These are phyloP conservation scores for Ophiostoma sp. DNA, from an alignment of 2,329 filamentous ascomycete species.

Conservation along the genomic window DNA sequence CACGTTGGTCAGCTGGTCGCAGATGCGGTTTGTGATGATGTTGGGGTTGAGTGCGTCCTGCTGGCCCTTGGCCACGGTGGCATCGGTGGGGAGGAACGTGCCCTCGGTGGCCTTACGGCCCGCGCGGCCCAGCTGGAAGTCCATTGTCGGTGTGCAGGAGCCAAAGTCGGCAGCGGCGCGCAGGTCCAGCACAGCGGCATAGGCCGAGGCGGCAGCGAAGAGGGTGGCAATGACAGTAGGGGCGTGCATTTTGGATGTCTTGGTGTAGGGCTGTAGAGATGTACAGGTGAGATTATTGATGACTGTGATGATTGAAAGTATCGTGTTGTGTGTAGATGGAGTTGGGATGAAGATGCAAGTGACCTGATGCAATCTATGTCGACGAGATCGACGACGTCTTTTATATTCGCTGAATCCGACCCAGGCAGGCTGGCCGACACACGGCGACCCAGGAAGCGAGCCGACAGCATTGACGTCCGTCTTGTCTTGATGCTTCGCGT, in stretches of 20 bases:
- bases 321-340: too few species aligned
- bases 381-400: not conserved
- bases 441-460: not conserved
- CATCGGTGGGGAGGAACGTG: slow-evolving; percentile 63
- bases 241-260: slow-evolving; percentile 28
- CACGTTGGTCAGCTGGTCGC: slow-evolving; percentile 62
- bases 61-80: slow-evolving; percentile 56
- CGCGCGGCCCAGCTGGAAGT: slow-evolving; percentile 54
- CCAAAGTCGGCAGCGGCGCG: slow-evolving; percentile 47
- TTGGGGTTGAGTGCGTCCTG: slow-evolving; percentile 64
- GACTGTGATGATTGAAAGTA: not conserved
- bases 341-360: not conserved
- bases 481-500: not conserved
- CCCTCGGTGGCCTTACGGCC: slow-evolving; percentile 54
- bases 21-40: slow-evolving; percentile 69
- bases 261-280: too few species aligned
- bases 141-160: slow-evolving; percentile 51
- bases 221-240: slow-evolving; percentile 30
- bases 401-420: not conserved
- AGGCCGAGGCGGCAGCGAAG: slow-evolving; percentile 29
- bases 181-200: slow-evolving; percentile 29
- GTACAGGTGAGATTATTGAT: not conserved
- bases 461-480: not conserved
- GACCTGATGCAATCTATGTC: not conserved
- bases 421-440: too few species aligned